Conservation (phyloP, 2,329 filamentous ascomycete species). For the Claviceps arundinis region DNA sequence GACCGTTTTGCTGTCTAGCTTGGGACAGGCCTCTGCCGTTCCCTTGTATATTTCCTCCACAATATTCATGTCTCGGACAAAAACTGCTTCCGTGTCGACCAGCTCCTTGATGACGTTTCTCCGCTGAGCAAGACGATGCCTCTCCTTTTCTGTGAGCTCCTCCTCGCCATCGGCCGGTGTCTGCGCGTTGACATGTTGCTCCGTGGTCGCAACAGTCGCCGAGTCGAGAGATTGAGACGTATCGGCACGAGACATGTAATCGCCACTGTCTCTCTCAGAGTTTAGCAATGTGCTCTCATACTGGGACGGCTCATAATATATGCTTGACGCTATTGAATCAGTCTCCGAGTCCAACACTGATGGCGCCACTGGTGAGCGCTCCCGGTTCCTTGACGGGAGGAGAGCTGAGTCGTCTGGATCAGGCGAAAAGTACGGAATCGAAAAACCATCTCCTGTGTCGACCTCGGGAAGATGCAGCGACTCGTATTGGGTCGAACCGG, state of each 20-base stretch:
- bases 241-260: conserved; percentile 27
- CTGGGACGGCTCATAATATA: conserved; percentile 25
- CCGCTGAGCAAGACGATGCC: conserved; percentile 64
- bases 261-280: conserved; percentile 33
- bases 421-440: conserved; percentile 31
- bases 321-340: conserved; percentile 28
- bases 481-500: conserved; percentile 14
- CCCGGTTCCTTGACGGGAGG: conserved; percentile 33
- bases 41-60: conserved; percentile 96
- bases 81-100: conserved; percentile 82
- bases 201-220: conserved; percentile 29
- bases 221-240: conserved; percentile 34
- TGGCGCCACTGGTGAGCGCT: conserved; percentile 35
- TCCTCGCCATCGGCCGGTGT: conserved; percentile 27
- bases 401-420: conserved; percentile 16
- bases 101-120: conserved; percentile 82
- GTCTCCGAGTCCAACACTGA: conserved; percentile 22
- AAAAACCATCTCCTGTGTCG: conserved; percentile 37
- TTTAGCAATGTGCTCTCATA: conserved; percentile 27
- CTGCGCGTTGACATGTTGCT: conserved; percentile 24
- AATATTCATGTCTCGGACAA: conserved; percentile 92
- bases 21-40: conserved; percentile 69
- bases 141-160: conserved; percentile 38
- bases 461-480: conserved; percentile 34
- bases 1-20: conserved; percentile 70